Percentiles rank a stretch among this genome's conserved stretches.
These are phyloP conservation scores for Blastocystis sp. DNA, from an alignment of 352 stramenopile genomes.

Conservation along the genomic window DNA sequence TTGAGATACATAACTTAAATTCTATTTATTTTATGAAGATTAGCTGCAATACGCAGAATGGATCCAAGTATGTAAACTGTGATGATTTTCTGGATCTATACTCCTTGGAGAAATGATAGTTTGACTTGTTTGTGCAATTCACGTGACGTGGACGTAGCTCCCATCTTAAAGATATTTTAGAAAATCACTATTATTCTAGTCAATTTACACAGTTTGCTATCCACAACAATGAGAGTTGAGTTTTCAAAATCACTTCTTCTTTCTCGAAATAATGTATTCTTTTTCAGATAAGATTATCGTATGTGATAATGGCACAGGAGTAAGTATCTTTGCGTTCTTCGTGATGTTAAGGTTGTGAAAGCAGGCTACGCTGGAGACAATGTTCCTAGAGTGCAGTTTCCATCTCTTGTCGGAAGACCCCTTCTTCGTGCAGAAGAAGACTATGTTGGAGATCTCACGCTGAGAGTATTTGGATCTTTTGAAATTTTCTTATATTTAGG, in stretches of 20 bases:
- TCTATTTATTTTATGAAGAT: too few relatives aligned
- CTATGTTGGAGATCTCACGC: slow-evolving; percentile 65
- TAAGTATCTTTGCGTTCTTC: slow-evolving; percentile 35
- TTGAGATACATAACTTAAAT: too few relatives aligned
- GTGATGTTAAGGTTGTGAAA: slow-evolving; percentile 73
- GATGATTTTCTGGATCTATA: too few relatives aligned
- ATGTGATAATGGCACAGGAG: slow-evolving; percentile 75
- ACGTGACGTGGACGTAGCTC: too few relatives aligned
- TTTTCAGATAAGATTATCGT: slow-evolving; percentile 66
- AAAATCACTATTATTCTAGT: too few relatives aligned
- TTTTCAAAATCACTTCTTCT: slow-evolving; percentile 45
- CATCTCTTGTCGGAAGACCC: slow-evolving; percentile 84
- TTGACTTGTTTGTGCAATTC: too few relatives aligned
- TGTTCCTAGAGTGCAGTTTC: slow-evolving; percentile 86
- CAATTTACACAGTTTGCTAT: too few relatives aligned
- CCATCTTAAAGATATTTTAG: too few relatives aligned
- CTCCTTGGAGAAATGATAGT: too few relatives aligned
- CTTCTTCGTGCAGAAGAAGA: slow-evolving; percentile 84
- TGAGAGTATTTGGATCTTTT: slow-evolving; percentile 63
- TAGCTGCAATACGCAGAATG: too few relatives aligned
- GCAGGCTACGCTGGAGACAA: slow-evolving; percentile 86
- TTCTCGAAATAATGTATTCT: slow-evolving; percentile 16
- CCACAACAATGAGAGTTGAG: slow-evolving; percentile 16
- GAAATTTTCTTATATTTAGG: slow-evolving; percentile 2
- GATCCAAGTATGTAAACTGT: too few relatives aligned